These are phyloP conservation scores for Phoma herbarum DNA, from an alignment of 2,329 filamentous ascomycete species.

Conservation along the genomic window DNA sequence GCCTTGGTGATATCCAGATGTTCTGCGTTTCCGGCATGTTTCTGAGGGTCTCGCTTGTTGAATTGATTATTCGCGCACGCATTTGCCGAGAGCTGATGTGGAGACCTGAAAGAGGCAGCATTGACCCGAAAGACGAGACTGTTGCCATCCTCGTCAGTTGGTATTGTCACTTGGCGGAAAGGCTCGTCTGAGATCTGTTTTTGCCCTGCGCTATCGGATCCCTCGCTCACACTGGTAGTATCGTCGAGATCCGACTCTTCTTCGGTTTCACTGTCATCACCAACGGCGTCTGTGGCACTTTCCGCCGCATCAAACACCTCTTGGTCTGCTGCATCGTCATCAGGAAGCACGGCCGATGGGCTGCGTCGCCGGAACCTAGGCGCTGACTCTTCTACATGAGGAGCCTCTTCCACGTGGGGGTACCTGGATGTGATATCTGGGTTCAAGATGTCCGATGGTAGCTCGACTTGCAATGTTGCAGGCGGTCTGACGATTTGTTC, in stretches of 20 bases:
- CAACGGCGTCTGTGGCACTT: background rate
- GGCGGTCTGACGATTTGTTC: conserved; percentile 21
- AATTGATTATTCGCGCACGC: background rate
- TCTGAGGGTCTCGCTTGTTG: conserved; percentile 5
- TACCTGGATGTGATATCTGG: background rate
- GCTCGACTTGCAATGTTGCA: conserved; percentile 14
- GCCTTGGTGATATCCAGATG: conserved; percentile 39
- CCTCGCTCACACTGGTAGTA: conserved; percentile 9
- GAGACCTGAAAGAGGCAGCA: conserved; percentile 13
- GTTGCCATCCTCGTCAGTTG: conserved; percentile 37
- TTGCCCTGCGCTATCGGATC: background rate
- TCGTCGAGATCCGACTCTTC: conserved; percentile 1
- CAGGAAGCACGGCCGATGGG: background rate
- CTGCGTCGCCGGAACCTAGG: background rate
- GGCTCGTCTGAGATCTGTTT: background rate
- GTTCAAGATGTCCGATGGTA: conserved; percentile 7
- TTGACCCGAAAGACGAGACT: conserved; percentile 34
- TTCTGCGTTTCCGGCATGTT: conserved; percentile 26
- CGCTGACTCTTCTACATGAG: background rate
- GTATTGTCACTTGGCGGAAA: conserved; percentile 4
- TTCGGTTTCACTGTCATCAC: background rate
- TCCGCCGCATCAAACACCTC: background rate
- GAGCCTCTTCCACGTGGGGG: background rate
- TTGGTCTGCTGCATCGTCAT: background rate
- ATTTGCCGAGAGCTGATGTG: background rate